Evolutionary conservation across 108 stramenopile species (phyloP).

Genomic region (Skeletonema menzelii): DNA sequence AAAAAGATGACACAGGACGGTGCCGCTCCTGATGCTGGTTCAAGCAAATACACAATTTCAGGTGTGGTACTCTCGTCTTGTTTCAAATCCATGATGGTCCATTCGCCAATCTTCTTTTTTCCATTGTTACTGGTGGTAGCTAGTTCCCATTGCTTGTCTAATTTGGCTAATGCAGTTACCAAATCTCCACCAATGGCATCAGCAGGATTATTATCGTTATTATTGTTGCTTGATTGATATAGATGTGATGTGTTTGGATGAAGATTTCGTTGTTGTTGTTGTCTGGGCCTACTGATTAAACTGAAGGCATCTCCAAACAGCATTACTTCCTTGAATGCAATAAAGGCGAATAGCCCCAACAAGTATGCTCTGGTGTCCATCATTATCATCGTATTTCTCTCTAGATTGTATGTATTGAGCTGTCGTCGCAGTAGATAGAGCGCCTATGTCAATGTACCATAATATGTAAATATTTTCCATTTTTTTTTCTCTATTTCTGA

Average conservation of each 20-base stretch:
- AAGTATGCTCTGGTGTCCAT: not conserved
- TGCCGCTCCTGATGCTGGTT: slow-evolving; percentile 54
- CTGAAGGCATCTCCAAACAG: not conserved
- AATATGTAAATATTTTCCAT: too few relatives aligned
- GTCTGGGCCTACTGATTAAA: not conserved
- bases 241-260: not conserved
- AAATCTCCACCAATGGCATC: slow-evolving; percentile 21
- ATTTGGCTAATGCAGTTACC: slow-evolving; percentile 56
- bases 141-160: slow-evolving; percentile 73
- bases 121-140: slow-evolving; percentile 29
- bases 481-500: too few relatives aligned
- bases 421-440: too few relatives aligned
- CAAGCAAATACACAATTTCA: slow-evolving; percentile 71
- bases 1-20: slow-evolving; percentile 84
- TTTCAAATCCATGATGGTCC: slow-evolving; percentile 60
- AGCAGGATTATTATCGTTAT: not conserved
- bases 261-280: not conserved
- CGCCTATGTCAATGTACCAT: too few relatives aligned
- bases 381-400: too few relatives aligned
- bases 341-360: not conserved
- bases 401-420: too few relatives aligned
- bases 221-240: not conserved
- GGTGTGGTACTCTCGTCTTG: slow-evolving; percentile 33
- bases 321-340: not conserved
- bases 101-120: slow-evolving; percentile 52